phyloP scores from a whole-genome alignment of 495 filamentous ascomycete species.

The Tirmania nivea region DNA sequence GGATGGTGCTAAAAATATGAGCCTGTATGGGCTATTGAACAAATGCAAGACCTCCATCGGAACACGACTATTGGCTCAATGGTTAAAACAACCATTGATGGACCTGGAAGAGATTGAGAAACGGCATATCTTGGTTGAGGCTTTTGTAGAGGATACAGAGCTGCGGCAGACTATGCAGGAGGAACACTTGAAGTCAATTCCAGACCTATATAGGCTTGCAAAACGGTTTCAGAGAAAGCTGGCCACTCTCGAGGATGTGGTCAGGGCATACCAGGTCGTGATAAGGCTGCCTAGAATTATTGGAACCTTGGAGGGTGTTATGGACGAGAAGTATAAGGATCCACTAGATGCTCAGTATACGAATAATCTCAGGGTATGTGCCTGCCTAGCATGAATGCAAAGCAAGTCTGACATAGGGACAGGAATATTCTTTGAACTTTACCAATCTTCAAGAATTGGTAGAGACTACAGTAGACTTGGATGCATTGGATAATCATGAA shows the following conservation, averaged over 20 bases:
- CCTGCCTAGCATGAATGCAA: background rate
- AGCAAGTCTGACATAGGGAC: too few species aligned
- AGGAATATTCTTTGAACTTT: slow-evolving; percentile 24
- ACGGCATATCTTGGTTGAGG: slow-evolving; percentile 83
- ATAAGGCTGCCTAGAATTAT: slow-evolving; percentile 84
- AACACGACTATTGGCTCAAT: slow-evolving; percentile 76
- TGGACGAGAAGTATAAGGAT: slow-evolving; percentile 84
- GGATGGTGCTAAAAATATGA: slow-evolving; percentile 96
- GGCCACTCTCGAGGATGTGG: slow-evolving; percentile 86
- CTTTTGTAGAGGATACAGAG: slow-evolving; percentile 83
- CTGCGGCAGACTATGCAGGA: slow-evolving; percentile 95
- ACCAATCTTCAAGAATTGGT: slow-evolving; percentile 91
- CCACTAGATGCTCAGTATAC: slow-evolving; percentile 78
- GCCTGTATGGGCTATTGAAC: slow-evolving; percentile 77
- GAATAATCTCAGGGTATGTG: slow-evolving; percentile 37
- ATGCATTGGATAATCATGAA: slow-evolving; percentile 89
- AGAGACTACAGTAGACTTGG: slow-evolving; percentile 91
- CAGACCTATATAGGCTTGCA: slow-evolving; percentile 78
- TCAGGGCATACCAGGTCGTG: slow-evolving; percentile 80
- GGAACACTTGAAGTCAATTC: slow-evolving; percentile 80
- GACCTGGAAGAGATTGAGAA: slow-evolving; percentile 70
- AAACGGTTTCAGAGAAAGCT: slow-evolving; percentile 85
- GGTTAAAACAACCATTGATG: slow-evolving; percentile 97
- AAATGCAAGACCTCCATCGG: slow-evolving; percentile 95
- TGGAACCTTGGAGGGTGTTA: slow-evolving; percentile 68